Evolutionary conservation across 768 basidiomycete genomes (phyloP), one percentile per base, ranked within the genome.

Genomic region (Boletus coccyginus): DNA sequence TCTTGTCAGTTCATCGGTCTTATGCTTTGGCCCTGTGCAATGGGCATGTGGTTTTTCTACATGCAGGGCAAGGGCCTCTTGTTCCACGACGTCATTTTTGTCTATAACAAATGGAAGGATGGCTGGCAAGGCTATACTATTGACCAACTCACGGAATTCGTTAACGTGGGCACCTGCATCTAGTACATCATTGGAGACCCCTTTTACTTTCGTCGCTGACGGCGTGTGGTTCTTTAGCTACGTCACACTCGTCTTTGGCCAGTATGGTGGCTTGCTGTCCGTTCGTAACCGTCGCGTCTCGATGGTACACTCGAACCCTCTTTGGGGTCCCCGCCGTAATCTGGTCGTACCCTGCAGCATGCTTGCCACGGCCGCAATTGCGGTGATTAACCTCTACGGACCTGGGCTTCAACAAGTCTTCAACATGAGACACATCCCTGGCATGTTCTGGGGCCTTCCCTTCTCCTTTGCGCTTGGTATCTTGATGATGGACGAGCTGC

Each of bases 361-460:
- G 72, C 8, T 60, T n/a, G 68, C 56, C 27, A 73, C 75, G 0
- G 63, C 60, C 7, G 11, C 62, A 16, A 69, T 75, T 21, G 67
- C 74, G 4, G 52, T 75, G 17, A 50, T 70, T 51, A 74, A 76
- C 56, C 53, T 75, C 1, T 76, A 75, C 47, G 74, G 74, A 32
- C 65, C 63, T 31, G 75, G 75, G 3, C 59, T 70, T 11, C 54
- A 66, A 32, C 21, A 14, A 0, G 43, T 66, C 24, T 61, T 61
- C 55, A 47, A 49, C 7, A 80, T 74, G 16, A 63, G 73, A 12
- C 74, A 77, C 0, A 75, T 79, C 17, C 77, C 75, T 4, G 67
- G 72, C 35, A 74, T 75, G 65, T 80, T 76, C 59, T 80, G 79
- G 78, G 70, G 74, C 6, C 56, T 77, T 21, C 77, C 79, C 0